Base-by-base conservation (phyloP, 805 yeast species). In the Ogataea nakhonphanomensis region DNA sequence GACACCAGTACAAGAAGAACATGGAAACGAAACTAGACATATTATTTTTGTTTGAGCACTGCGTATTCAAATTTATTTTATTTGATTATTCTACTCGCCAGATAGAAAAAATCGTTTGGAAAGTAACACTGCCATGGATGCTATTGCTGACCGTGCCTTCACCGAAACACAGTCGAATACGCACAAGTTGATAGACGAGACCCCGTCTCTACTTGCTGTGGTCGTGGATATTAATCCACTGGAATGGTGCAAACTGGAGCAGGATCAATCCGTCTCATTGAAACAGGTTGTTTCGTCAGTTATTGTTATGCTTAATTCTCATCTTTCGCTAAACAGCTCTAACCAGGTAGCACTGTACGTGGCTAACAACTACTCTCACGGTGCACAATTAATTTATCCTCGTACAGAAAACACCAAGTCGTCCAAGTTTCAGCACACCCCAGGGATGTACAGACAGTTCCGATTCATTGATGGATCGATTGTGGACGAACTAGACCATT, bases 361-460 rank as follows among this genome's bases (percentile, higher is more conserved):
- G 1, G 81, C 87, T 14, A 84, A 87, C 49, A 75, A 87, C 1
- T 59, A 49, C 30, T 42, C 46, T 3, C 62, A 66, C 10, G 87
- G 91, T 0, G 79, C 95, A 0, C 66, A 68, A 48, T 76, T 84
- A 49, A 57, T 91, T 15, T 87, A 80, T 54, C 98, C 98, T 1
- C 48, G 54, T 12, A 35, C 53, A 10, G 57, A 47, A 10, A 45
- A 45, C 9, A 35, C 35, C 7, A 22, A 13, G 17, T 35, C 29
- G 22, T 37, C 44, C 13, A 42, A 50, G 3, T 57, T 51, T 13
- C 55, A 72, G 40, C 65, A 78, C 33, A 70, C 74, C 55, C 55
- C 69, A 36, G 81, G 79, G 31, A 87, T 91, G 87, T 88, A 91
- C 57, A 70, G 95, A 46, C 95, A 85, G 56, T 91, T 91, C 55